Evolutionary conservation across 2,329 filamentous ascomycete genomes (phyloP).

Genomic region (Hawksworthiomyces lignivorus): DNA sequence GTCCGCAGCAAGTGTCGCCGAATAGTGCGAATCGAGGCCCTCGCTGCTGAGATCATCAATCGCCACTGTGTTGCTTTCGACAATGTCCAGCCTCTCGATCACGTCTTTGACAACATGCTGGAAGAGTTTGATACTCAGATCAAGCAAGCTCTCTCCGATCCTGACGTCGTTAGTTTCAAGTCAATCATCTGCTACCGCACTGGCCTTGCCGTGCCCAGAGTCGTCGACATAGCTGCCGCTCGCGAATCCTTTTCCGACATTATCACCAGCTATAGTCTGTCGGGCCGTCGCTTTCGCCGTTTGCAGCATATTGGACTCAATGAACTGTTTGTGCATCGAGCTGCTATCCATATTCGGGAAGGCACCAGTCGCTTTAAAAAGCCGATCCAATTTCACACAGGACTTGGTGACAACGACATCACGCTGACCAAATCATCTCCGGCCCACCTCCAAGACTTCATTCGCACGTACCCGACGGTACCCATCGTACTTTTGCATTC

Average conservation of each 20-base stretch:
- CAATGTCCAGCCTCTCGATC: conserved; percentile 26
- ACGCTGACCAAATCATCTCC: conserved; percentile 63
- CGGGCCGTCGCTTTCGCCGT: conserved; percentile 33
- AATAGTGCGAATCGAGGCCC: conserved; percentile 69
- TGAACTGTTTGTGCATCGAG: conserved; percentile 58
- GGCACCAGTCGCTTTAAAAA: conserved; percentile 45
- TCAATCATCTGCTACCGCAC: conserved; percentile 76
- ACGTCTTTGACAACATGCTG: conserved; percentile 36
- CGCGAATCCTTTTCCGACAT: conserved; percentile 32
- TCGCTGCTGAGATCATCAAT: conserved; percentile 57
- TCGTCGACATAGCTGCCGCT: conserved; percentile 34
- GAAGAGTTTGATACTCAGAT: conserved; percentile 47
- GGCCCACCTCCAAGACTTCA: conserved; percentile 65
- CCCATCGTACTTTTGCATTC: conserved; percentile 74
- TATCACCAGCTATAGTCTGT: conserved; percentile 21
- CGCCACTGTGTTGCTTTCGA: conserved; percentile 28
- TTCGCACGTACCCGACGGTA: conserved; percentile 59
- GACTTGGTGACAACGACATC: conserved; percentile 74
- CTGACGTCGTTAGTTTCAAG: conserved; percentile 71
- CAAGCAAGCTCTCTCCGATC: conserved; percentile 49
- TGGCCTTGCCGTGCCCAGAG: conserved; percentile 52
- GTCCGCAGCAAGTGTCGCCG: conserved; percentile 57
- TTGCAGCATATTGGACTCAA: conserved; percentile 60
- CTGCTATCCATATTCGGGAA: conserved; percentile 50
- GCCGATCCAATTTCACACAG: conserved; percentile 77